Conservation (phyloP, 441 rosid species). For the Pelargonium hybrid region DNA sequence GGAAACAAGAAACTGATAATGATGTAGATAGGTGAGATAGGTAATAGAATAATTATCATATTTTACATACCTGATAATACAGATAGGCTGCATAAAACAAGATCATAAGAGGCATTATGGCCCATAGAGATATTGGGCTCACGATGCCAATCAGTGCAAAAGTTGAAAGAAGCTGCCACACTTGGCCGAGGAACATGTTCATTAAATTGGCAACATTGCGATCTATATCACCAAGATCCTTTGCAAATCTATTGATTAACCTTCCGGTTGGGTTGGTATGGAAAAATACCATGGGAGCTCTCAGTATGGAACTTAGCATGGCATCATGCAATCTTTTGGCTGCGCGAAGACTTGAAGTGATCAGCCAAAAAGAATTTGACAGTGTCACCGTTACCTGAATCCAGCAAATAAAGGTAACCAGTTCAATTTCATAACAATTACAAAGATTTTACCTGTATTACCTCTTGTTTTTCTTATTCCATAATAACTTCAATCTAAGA, state of each 20-base stretch:
- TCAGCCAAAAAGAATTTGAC: slow-evolving; percentile 85
- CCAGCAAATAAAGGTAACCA: slow-evolving; percentile 6
- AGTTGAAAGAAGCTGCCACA: slow-evolving; percentile 86
- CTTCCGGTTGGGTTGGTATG: slow-evolving; percentile 95
- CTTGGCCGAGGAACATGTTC: slow-evolving; percentile 76
- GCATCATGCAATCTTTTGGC: slow-evolving; percentile 85
- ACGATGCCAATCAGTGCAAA: slow-evolving; percentile 84
- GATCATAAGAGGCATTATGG: slow-evolving; percentile 91
- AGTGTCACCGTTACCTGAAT: slow-evolving; percentile 76
- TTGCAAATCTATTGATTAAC: slow-evolving; percentile 89
- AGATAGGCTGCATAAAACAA: slow-evolving; percentile 87
- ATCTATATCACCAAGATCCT: slow-evolving; percentile 94
- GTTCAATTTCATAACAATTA: not conserved
- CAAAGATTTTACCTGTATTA: not conserved
- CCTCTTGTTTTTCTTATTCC: not conserved
- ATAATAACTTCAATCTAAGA: not conserved
- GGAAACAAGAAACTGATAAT: not conserved
- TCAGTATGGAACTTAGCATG: slow-evolving; percentile 73
- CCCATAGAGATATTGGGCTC: slow-evolving; percentile 97
- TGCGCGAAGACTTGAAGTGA: slow-evolving; percentile 75
- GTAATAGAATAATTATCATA: slow-evolving; percentile 8
- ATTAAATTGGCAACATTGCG: slow-evolving; percentile 65
- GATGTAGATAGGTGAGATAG: not conserved
- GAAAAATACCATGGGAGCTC: slow-evolving; percentile 98
- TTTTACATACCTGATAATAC: slow-evolving; percentile 71